phyloP scores from a whole-genome alignment of 345 rosid genomes.

The Pseudoturritis turrita region DNA sequence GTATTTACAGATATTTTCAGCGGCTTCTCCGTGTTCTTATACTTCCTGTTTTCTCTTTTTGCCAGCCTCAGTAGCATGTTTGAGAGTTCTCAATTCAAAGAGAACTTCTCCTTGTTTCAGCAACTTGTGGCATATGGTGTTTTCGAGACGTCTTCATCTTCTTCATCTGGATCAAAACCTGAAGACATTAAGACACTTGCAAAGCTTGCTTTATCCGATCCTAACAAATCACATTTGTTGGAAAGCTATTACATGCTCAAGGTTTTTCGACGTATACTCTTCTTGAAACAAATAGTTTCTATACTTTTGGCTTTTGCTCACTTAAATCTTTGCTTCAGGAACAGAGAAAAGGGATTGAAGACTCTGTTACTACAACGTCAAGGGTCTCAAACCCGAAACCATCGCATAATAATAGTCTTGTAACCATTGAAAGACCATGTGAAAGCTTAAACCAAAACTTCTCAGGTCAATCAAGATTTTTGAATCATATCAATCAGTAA shows the following conservation, averaged over 20 bases:
- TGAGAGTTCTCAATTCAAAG: slow-evolving; percentile 73
- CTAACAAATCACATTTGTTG: slow-evolving; percentile 60
- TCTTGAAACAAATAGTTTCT: not conserved
- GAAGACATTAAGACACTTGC: slow-evolving; percentile 60
- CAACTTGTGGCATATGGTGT: slow-evolving; percentile 73
- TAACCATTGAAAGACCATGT: slow-evolving; percentile 43
- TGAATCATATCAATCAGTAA: not conserved
- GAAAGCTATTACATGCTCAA: slow-evolving; percentile 54
- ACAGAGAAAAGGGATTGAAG: slow-evolving; percentile 34
- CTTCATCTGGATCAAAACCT: slow-evolving; percentile 44
- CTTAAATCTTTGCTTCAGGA: slow-evolving; percentile 42
- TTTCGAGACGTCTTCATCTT: slow-evolving; percentile 50
- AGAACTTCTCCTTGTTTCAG: slow-evolving; percentile 63
- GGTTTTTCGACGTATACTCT: slow-evolving; percentile 36
- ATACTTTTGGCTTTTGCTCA: slow-evolving; percentile 9
- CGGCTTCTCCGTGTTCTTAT: slow-evolving; percentile 1
- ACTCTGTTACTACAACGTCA: slow-evolving; percentile 28
- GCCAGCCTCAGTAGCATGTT: slow-evolving; percentile 81
- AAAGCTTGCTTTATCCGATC: slow-evolving; percentile 51
- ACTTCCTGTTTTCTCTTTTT: not conserved
- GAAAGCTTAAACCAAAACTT: slow-evolving; percentile 50
- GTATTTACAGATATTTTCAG: not conserved
- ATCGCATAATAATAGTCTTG: slow-evolving; percentile 26
- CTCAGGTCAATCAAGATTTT: slow-evolving; percentile 48
- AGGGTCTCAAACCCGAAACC: slow-evolving; percentile 33